Conservation (phyloP, 1,284 basidiomycete genomes). For the Melanopsichium pennsylvanicum region DNA sequence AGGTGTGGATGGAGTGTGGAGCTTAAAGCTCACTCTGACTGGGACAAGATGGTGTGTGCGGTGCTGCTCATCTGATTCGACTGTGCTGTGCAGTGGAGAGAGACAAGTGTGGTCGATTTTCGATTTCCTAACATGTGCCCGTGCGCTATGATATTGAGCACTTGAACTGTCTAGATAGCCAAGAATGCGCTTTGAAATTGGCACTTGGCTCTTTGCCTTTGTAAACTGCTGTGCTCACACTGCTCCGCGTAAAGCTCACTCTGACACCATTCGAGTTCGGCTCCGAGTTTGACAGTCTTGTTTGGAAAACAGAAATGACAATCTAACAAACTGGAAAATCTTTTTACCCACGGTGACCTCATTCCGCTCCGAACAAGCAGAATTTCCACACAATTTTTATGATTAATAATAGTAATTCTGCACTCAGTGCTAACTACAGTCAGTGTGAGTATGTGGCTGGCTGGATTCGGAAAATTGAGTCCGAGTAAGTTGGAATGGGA, state of each 20-base stretch:
- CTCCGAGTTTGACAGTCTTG: background rate
- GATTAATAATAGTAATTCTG: too few species aligned
- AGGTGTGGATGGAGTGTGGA: constrained; percentile 3
- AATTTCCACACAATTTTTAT: too few species aligned
- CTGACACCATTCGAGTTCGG: background rate
- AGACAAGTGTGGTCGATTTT: too few species aligned
- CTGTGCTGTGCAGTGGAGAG: constrained; percentile 6
- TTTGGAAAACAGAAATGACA: background rate
- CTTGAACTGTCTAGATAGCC: constrained; percentile 7
- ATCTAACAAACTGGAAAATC: too few species aligned
- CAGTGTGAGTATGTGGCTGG: too few species aligned
- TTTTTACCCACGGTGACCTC: too few species aligned
- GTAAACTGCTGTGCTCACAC: background rate
- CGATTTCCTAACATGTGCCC: too few species aligned
- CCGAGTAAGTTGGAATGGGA: too few species aligned
- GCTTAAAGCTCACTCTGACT: background rate
- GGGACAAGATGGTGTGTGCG: constrained; percentile 1
- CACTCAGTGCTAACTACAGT: too few species aligned
- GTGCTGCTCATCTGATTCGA: too few species aligned
- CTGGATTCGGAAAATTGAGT: too few species aligned
- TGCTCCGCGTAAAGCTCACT: background rate
- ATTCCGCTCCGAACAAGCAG: too few species aligned
- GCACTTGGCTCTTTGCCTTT: background rate
- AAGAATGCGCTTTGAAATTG: background rate
- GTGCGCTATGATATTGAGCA: constrained; percentile 7